Percentiles rank a stretch among this genome's conserved stretches.
These are phyloP conservation scores for Bjerkandera adusta DNA, from an alignment of 1,284 basidiomycete species.

Conservation along the genomic window DNA sequence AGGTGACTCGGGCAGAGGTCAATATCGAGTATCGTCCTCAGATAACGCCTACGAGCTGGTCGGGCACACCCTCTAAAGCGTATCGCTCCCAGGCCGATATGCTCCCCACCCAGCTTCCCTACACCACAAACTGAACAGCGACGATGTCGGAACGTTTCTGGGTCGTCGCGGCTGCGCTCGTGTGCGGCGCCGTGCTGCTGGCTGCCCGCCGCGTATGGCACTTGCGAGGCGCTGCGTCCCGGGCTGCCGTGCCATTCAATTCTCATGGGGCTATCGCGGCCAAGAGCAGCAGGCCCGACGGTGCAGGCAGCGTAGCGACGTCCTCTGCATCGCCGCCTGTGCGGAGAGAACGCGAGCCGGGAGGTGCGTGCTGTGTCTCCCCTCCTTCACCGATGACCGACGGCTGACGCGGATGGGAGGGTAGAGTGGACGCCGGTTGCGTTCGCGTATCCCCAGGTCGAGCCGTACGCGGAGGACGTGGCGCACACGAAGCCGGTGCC, in stretches of 20 bases:
- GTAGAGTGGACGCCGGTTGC: conserved; percentile 26
- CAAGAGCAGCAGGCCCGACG: no score
- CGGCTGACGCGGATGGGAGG: neutral
- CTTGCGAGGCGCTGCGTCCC: neutral
- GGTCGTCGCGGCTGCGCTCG: neutral
- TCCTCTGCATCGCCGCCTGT: neutral
- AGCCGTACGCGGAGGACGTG: conserved; percentile 38
- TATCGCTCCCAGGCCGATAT: no score
- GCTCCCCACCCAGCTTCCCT: no score
- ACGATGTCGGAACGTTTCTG: no score
- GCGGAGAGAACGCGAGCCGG: conserved; percentile 3
- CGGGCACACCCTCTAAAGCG: no score
- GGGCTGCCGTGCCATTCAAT: neutral
- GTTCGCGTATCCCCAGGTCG: conserved; percentile 53
- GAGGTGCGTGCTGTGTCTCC: conserved; percentile 3
- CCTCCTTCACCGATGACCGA: neutral
- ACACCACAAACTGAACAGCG: no score
- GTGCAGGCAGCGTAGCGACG: no score
- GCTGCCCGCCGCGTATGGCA: no score
- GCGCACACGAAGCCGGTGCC: conserved; percentile 50
- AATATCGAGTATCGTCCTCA: no score
- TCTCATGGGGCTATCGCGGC: no score
- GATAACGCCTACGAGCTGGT: no score
- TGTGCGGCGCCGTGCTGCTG: conserved; percentile 1
- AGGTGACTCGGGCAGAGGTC: no score